These are phyloP conservation scores for Paramecium primaurelia DNA, from an alignment of 73 alveolate genomes.

Conservation along the genomic window DNA sequence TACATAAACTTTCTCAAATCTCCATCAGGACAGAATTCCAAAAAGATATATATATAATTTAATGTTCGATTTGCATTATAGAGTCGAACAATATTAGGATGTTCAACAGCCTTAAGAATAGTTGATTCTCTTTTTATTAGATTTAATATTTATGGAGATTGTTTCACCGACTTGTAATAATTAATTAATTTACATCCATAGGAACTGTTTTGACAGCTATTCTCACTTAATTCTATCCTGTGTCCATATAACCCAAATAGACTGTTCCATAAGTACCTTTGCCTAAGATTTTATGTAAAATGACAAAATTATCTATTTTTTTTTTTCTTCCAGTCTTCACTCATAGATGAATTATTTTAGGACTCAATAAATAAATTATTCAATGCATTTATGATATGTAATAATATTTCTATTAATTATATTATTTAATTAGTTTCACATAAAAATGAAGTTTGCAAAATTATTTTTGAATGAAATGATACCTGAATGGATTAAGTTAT, in stretches of 20 bases:
- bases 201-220: constrained; percentile 44
- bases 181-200: not conserved
- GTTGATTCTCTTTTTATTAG: constrained; percentile 16
- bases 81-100: constrained; percentile 42
- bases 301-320: constrained; percentile 50
- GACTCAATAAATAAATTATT: not conserved
- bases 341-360: not conserved
- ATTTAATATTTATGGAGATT: not conserved
- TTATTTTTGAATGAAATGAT: not conserved
- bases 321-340: constrained; percentile 41
- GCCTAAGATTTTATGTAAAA: constrained; percentile 43
- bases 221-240: not conserved
- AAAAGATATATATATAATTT: constrained; percentile 33
- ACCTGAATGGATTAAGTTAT: constrained; percentile 41
- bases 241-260: constrained; percentile 11
- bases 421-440: not conserved
- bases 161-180: not conserved
- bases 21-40: constrained; percentile 1
- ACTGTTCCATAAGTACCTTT: constrained; percentile 50
- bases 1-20: not conserved
- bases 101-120: constrained; percentile 14
- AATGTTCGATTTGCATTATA: constrained; percentile 38
- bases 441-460: constrained; percentile 22
- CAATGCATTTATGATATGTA: not conserved
- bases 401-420: not conserved